Conservation (phyloP, 2,329 filamentous ascomycete genomes). For the Neospermospora avenae region DNA sequence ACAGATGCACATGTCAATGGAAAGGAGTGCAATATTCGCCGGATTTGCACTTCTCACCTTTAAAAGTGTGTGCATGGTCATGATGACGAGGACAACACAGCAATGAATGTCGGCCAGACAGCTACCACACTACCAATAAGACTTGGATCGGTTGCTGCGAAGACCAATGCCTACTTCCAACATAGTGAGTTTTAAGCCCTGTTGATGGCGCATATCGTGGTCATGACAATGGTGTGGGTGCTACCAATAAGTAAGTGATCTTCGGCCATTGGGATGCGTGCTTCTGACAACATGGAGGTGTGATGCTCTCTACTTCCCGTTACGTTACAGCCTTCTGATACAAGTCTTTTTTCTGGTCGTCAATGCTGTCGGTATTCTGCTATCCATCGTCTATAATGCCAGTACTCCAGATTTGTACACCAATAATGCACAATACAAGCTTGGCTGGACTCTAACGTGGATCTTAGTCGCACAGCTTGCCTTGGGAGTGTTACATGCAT, state of each 20-base stretch:
- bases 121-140: conserved; percentile 8
- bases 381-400: conserved; percentile 71
- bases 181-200: conserved; percentile 38
- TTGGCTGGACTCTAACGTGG: conserved; percentile 81
- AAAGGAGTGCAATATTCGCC: conserved; percentile 7
- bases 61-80: conserved; percentile 22
- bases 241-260: conserved; percentile 61
- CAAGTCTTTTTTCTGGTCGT: conserved; percentile 66
- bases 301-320: conserved; percentile 85
- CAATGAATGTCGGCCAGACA: conserved; percentile 28
- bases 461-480: conserved; percentile 67
- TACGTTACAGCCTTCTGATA: conserved; percentile 64
- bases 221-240: conserved; percentile 69
- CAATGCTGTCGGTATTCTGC: conserved; percentile 62
- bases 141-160: conserved; percentile 9
- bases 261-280: background rate
- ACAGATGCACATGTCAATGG: conserved; percentile 17
- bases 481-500: conserved; percentile 41
- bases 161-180: conserved; percentile 40
- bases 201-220: conserved; percentile 56
- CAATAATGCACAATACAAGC: conserved; percentile 82
- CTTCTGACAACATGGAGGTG: conserved; percentile 33
- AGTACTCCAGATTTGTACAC: conserved; percentile 83
- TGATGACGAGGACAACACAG: conserved; percentile 35
- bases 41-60: conserved; percentile 21